Evolutionary conservation across 108 stramenopile species (phyloP).

Genomic region (Conticribra guillardii): DNA sequence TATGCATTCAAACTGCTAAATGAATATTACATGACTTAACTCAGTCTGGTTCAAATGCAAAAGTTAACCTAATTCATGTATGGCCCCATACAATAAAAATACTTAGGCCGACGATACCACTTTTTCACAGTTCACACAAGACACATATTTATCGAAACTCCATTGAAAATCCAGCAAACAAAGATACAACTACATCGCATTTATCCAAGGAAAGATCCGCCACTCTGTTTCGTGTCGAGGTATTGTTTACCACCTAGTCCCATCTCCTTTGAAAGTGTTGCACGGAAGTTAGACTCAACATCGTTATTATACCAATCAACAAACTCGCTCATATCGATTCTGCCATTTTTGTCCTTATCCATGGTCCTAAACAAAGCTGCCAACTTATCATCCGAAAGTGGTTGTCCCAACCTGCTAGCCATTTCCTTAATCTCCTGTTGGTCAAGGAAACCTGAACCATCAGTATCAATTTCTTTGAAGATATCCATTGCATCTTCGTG

Average conservation of each 20-base stretch:
- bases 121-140: too few species aligned
- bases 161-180: too few species aligned
- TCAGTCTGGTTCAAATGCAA: too few species aligned
- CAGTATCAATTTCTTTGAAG: constrained; percentile 41
- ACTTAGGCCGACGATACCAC: too few species aligned
- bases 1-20: too few species aligned
- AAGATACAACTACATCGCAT: too few species aligned
- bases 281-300: constrained; percentile 20
- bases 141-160: too few species aligned
- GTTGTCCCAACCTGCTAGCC: constrained; percentile 38
- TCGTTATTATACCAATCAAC: constrained; percentile 31
- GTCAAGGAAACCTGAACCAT: constrained; percentile 26
- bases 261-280: constrained; percentile 19
- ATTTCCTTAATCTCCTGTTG: constrained; percentile 29
- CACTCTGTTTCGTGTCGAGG: constrained; percentile 4
- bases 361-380: constrained; percentile 45
- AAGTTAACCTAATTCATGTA: too few species aligned
- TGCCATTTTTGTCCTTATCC: constrained; percentile 55
- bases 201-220: constrained; percentile 38
- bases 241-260: constrained; percentile 20
- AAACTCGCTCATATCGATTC: constrained; percentile 54
- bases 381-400: constrained; percentile 46
- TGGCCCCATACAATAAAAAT: too few species aligned
- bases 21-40: too few species aligned
- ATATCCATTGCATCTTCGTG: constrained; percentile 40